phyloP scores from a whole-genome alignment of 73 alveolate genomes.

The Tetrahymena thermophila region DNA sequence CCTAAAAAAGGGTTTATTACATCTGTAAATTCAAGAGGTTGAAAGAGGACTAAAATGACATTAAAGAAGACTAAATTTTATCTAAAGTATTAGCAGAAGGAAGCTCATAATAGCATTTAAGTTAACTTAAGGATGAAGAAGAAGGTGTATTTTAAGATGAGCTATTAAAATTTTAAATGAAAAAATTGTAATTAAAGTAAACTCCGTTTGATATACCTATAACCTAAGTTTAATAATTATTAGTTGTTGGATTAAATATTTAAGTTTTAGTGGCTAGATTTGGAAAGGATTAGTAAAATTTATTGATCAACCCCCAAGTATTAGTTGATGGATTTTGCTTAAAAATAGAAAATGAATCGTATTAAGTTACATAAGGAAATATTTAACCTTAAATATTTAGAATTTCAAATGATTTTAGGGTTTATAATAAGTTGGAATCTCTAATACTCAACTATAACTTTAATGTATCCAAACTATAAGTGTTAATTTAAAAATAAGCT shows the following conservation, averaged over 20 bases:
- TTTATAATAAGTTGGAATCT: neutral
- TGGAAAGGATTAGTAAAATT: neutral
- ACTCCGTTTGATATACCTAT: neutral
- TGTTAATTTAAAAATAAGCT: neutral
- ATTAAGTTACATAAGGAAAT: neutral
- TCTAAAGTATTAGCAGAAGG: neutral
- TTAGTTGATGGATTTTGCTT: neutral
- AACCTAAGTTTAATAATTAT: neutral
- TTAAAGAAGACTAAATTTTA: neutral
- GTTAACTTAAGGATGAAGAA: neutral
- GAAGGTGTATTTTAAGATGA: neutral
- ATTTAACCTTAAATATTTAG: neutral
- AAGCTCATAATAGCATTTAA: neutral
- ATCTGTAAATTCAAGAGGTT: neutral
- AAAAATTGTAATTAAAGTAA: neutral
- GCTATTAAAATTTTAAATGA: neutral
- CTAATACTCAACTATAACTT: neutral
- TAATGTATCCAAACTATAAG: neutral
- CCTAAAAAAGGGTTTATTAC: neutral
- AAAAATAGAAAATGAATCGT: neutral
- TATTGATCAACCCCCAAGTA: neutral
- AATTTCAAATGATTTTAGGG: neutral
- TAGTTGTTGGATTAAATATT: neutral
- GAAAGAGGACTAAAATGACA: neutral
- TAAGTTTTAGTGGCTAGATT: neutral